These are phyloP conservation scores for Penicillium coffeae DNA, from an alignment of 495 filamentous ascomycete genomes.

Conservation along the genomic window DNA sequence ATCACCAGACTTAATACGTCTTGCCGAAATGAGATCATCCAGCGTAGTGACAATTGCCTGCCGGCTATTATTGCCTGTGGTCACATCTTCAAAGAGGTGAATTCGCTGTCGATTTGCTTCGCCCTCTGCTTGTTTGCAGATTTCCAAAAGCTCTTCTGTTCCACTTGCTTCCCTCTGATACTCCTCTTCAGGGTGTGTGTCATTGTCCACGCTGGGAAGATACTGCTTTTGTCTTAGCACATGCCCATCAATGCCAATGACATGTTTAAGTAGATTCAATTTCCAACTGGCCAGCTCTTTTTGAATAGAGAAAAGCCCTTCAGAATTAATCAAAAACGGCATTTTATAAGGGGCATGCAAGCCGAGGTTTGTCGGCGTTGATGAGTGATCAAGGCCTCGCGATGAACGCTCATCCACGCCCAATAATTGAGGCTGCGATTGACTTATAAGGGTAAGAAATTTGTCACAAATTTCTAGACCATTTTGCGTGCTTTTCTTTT, in stretches of 20 bases:
- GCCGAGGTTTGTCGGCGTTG: background rate
- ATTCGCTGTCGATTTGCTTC: conserved; percentile 4
- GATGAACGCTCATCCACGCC: background rate
- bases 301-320: background rate
- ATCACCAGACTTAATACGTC: too few relatives aligned
- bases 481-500: conserved; percentile 5
- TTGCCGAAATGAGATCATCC: too few relatives aligned
- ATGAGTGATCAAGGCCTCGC: background rate
- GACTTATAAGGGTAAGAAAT: background rate
- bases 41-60: too few relatives aligned
- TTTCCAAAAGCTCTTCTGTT: conserved; percentile 2
- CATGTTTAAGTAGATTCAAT: background rate
- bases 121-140: conserved; percentile 5
- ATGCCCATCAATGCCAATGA: too few relatives aligned
- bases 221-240: too few relatives aligned
- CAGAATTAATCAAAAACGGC: too few relatives aligned
- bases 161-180: too few relatives aligned
- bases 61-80: too few relatives aligned
- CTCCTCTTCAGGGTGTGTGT: too few relatives aligned
- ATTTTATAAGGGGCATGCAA: too few relatives aligned
- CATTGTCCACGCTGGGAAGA: too few relatives aligned
- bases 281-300: conserved; percentile 1
- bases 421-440: background rate
- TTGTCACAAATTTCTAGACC: conserved; percentile 2
- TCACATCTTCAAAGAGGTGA: conserved; percentile 8